A percentile compares a stretch with the other conserved stretches of the same genome.
Conservation (phyloP, 2,329 filamentous ascomycete species). For the Cladosporium phlei region DNA sequence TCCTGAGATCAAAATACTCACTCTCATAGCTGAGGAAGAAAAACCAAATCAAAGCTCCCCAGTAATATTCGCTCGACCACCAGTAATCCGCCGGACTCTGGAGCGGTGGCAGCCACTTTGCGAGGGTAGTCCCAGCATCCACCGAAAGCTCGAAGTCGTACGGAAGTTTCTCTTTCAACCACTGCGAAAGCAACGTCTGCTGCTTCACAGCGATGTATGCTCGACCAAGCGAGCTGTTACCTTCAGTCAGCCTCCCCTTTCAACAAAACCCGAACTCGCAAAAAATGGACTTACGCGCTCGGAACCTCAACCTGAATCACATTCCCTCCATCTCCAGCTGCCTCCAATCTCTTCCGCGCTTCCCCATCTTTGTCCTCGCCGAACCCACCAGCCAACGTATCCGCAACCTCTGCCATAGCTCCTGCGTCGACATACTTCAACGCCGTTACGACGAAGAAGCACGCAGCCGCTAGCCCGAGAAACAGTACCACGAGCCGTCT, state of each 20-base stretch:
- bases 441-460: constrained; percentile 1
- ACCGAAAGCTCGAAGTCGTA: not conserved
- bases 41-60: constrained; percentile 1
- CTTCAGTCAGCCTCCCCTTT: not conserved
- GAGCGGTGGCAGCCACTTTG: not conserved
- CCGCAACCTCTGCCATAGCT: not conserved
- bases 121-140: not conserved
- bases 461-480: not conserved
- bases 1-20: not conserved
- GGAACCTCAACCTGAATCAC: not conserved
- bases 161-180: not conserved
- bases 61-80: constrained; percentile 6
- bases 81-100: not conserved
- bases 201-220: not conserved
- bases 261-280: not conserved
- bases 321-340: not conserved
- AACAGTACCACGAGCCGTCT: constrained; percentile 2
- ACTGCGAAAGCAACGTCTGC: not conserved
- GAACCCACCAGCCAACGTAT: not conserved
- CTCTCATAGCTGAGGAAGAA: constrained; percentile 10
- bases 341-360: no score
- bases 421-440: not conserved
- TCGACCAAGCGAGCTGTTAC: not conserved
- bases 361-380: not conserved
- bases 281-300: not conserved